phyloP scores from a whole-genome alignment of 2,329 filamentous ascomycete genomes.

The Phialophora expanda region DNA sequence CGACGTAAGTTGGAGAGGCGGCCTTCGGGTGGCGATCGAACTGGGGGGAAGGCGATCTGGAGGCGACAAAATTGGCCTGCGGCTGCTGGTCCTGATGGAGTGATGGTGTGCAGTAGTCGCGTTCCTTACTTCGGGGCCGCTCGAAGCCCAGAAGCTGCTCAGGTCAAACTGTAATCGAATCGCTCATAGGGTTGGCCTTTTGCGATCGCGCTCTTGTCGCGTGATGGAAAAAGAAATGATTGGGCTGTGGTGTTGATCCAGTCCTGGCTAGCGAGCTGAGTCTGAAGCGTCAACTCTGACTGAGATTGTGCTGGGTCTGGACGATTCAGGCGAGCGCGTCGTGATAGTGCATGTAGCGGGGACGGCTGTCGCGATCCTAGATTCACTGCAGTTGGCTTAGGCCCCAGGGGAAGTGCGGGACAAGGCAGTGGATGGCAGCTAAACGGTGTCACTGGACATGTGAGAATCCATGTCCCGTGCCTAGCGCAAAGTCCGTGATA shows the following conservation, averaged over 20 bases:
- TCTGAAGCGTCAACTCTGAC: constrained; percentile 2
- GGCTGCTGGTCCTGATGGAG: constrained; percentile 3
- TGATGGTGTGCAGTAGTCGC: constrained; percentile 17
- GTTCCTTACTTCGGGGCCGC: constrained; percentile 15
- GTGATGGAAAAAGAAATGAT: constrained; percentile 12
- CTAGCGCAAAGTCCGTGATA: constrained; percentile 10
- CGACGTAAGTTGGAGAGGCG: constrained; percentile 29
- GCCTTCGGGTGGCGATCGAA: constrained; percentile 32
- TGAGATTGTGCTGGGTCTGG: constrained; percentile 4
- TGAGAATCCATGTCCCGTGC: constrained; percentile 10
- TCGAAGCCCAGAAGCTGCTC: constrained; percentile 5
- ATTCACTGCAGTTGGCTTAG: constrained; percentile 20
- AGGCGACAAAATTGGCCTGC: constrained; percentile 1
- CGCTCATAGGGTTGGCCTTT: constrained; percentile 3
- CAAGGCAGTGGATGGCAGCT: constrained; percentile 19
- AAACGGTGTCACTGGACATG: constrained; percentile 23
- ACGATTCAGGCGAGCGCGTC: constrained; percentile 11
- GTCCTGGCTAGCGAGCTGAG: constrained; percentile 19
- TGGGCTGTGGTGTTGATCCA: constrained; percentile 5
- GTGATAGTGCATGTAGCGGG: constrained; percentile 7
- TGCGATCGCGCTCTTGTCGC: constrained; percentile 12
- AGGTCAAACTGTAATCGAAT: constrained; percentile 5
- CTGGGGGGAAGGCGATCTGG: constrained; percentile 15
- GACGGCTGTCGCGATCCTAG: constrained; percentile 9
- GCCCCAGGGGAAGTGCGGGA: constrained; percentile 19